These are phyloP conservation scores for Flaveria linearis DNA, from an alignment of 129 eudicot genomes.

Conservation along the genomic window DNA sequence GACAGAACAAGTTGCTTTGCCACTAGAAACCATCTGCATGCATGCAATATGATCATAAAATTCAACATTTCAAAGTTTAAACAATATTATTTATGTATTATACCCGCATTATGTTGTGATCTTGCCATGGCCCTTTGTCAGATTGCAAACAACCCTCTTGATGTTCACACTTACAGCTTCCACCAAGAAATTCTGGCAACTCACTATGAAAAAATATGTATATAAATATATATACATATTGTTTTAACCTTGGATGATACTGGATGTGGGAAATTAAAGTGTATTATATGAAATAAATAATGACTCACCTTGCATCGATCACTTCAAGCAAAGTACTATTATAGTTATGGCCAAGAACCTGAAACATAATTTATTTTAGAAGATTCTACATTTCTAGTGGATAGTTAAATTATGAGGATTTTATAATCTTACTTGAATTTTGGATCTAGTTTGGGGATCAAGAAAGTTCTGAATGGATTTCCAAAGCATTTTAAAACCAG, in stretches of 20 bases:
- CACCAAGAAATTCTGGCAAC: slow-evolving; percentile 74
- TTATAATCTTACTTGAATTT: slow-evolving; percentile 57
- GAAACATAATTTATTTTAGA: slow-evolving; percentile 1
- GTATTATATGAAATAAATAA: neutral
- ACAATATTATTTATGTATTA: too few species aligned
- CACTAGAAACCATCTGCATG: slow-evolving; percentile 51
- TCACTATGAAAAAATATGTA: slow-evolving; percentile 37
- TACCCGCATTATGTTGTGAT: slow-evolving; percentile 53
- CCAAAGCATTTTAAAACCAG: slow-evolving; percentile 72
- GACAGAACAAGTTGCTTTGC: slow-evolving; percentile 47
- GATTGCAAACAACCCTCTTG: slow-evolving; percentile 72
- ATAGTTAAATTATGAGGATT: too few species aligned
- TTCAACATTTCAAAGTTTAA: too few species aligned
- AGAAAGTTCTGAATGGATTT: slow-evolving; percentile 56
- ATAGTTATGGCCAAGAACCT: slow-evolving; percentile 77
- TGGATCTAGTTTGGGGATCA: slow-evolving; percentile 66
- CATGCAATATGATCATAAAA: neutral
- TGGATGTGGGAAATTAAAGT: neutral
- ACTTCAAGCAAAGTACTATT: slow-evolving; percentile 66
- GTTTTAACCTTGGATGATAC: neutral
- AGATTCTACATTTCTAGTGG: neutral
- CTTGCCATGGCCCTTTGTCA: slow-evolving; percentile 79
- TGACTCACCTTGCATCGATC: slow-evolving; percentile 60
- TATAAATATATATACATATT: neutral
- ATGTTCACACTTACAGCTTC: slow-evolving; percentile 58